These are phyloP conservation scores for Citrus trifoliata DNA, from an alignment of 345 rosid species.

Conservation along the genomic window DNA sequence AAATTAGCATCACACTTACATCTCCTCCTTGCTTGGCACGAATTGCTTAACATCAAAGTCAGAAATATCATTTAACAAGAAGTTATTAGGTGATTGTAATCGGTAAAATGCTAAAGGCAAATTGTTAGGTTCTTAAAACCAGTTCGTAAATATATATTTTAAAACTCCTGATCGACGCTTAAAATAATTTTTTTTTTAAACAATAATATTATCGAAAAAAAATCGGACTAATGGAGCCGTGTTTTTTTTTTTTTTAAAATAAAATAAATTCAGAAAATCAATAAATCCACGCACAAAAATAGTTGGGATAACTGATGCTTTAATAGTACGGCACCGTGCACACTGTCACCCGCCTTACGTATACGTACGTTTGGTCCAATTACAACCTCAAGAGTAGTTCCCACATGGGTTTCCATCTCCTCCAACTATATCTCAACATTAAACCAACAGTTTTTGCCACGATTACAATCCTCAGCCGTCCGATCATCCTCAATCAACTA, in stretches of 20 bases:
- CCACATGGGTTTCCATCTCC: slow-evolving; percentile 23
- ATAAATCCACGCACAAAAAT: background rate
- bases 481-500: slow-evolving; percentile 28
- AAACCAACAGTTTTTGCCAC: slow-evolving; percentile 24
- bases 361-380: background rate
- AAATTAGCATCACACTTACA: too few relatives aligned
- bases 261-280: background rate
- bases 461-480: slow-evolving; percentile 26
- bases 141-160: too few relatives aligned
- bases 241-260: too few relatives aligned
- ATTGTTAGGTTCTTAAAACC: background rate
- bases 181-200: too few relatives aligned
- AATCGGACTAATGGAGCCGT: too few relatives aligned
- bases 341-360: background rate
- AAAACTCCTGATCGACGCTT: too few relatives aligned
- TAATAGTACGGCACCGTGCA: background rate
- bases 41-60: too few relatives aligned
- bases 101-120: background rate
- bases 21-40: too few relatives aligned
- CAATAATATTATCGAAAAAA: too few relatives aligned
- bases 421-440: background rate
- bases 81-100: background rate
- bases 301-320: background rate
- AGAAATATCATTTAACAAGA: too few relatives aligned
- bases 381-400: slow-evolving; percentile 8